Base-by-base conservation (phyloP, 2,329 filamentous ascomycete genomes). In the Cladophialophora exuberans region DNA sequence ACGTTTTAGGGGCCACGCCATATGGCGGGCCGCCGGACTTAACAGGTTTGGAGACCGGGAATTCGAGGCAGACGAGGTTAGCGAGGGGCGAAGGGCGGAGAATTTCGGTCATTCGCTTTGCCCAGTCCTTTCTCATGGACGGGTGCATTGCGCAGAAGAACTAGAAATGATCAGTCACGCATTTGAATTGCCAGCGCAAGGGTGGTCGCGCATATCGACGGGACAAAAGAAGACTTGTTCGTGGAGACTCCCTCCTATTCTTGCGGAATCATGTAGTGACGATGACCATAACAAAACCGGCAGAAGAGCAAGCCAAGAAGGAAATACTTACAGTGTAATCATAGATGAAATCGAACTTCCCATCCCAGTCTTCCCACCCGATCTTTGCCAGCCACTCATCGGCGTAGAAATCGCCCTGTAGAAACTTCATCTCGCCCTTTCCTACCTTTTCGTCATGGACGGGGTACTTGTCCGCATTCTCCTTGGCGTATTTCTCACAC, bases 21-120 rank as follows among this genome's bases (percentile, higher is more conserved):
- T 83, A 92, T 1, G 90, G 90, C 10, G 90, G 90, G 0, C 90
- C 90, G 7, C 79, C 79, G 7, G 80, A 77, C 9, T 76, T 76
- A 7, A 86, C 79, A 36, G 83, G 78, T 69, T 92, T 94, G 58
- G 83, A 80, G 1, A 86, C 84, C 7, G 90, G 90, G 69, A 88
- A 95, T 69, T 96, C 90, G 58, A 96, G 79, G 71, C 83, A 86
- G 44, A 86, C 75, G 50, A 86, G 73, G 44, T 75, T 72, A 4
- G 82, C 82, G 2, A 57, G 58, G 2, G 69, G 70, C 1, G 72
- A 69, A 11, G 76, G 71, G 11, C 78, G 71, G 9, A 86, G 76
- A 6, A 86, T 73, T 51, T 79, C 71, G 3, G 74, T 75, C 67
- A 82, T 80, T 17, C 82, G 76, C 13, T 74, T 69, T 2, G 83